These are phyloP conservation scores for Dendrobium catenatum DNA, from an alignment of 106 monocot species.

Conservation along the genomic window DNA sequence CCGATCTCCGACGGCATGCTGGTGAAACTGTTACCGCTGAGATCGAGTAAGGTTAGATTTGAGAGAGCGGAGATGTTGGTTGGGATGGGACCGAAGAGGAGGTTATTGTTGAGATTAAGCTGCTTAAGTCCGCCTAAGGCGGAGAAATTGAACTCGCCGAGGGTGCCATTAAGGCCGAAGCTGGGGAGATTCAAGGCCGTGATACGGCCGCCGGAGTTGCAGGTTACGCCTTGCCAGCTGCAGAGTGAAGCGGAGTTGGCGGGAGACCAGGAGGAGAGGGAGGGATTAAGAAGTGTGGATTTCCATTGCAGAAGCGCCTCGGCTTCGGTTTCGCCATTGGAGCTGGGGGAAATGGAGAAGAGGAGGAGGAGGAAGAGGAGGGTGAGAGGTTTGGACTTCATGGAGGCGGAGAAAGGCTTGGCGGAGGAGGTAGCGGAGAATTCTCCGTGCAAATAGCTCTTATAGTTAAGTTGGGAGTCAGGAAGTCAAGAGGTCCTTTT, in stretches of 20 bases:
- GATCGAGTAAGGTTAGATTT: conserved; percentile 20
- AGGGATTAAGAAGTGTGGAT: conserved; percentile 28
- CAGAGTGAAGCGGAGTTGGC: conserved; percentile 38
- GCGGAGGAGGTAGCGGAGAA: no score
- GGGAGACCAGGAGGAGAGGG: conserved; percentile 42
- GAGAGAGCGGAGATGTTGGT: conserved; percentile 37
- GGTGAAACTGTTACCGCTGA: conserved; percentile 53
- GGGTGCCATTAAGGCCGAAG: conserved; percentile 43
- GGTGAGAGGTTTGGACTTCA: background rate
- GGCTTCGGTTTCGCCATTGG: conserved; percentile 39
- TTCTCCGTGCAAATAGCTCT: no score
- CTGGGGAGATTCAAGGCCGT: conserved; percentile 26
- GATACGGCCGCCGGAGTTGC: conserved; percentile 33
- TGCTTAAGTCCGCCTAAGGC: conserved; percentile 35
- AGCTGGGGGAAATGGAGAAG: conserved; percentile 29
- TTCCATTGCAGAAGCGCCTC: conserved; percentile 66
- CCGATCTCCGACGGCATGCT: conserved; percentile 53
- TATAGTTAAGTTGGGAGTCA: background rate
- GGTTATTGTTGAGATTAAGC: conserved; percentile 67
- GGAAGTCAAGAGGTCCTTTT: background rate
- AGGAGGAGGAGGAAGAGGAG: conserved; percentile 17
- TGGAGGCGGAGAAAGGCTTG: background rate
- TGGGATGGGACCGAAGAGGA: conserved; percentile 66
- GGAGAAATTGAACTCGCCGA: conserved; percentile 35
- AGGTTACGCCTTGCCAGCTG: conserved; percentile 61